These are phyloP conservation scores for Pyrenula aspistea DNA, from an alignment of 495 filamentous ascomycete species.

Conservation along the genomic window DNA sequence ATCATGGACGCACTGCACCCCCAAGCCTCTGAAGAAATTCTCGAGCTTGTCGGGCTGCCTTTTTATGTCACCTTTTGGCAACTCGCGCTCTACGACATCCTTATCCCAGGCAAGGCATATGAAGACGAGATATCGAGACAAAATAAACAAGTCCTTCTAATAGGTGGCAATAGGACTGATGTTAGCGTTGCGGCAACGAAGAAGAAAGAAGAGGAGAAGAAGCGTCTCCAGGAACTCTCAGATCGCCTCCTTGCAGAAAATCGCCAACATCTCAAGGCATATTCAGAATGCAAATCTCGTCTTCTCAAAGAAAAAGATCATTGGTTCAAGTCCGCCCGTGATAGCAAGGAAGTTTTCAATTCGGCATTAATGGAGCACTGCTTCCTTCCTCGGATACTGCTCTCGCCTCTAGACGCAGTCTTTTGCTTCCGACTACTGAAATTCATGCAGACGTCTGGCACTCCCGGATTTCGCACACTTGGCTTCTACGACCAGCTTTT, in stretches of 20 bases:
- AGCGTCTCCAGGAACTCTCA: constrained; percentile 43
- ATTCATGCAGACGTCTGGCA: constrained; percentile 69
- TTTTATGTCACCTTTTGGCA: constrained; percentile 96
- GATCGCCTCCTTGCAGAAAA: constrained; percentile 59
- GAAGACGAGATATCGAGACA: constrained; percentile 53
- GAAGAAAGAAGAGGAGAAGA: constrained; percentile 53
- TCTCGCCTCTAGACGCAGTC: constrained; percentile 77
- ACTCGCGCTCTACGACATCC: constrained; percentile 67
- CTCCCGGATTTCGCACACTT: constrained; percentile 78
- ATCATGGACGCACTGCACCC: constrained; percentile 57
- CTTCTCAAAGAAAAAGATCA: constrained; percentile 64
- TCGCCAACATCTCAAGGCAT: constrained; percentile 50
- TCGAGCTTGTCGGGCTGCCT: constrained; percentile 53
- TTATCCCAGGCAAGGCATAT: constrained; percentile 62
- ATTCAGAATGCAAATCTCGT: constrained; percentile 47
- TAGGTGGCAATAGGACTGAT: constrained; percentile 62
- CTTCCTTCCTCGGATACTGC: constrained; percentile 70
- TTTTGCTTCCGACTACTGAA: constrained; percentile 77
- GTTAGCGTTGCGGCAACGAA: constrained; percentile 47
- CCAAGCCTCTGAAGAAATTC: constrained; percentile 48
- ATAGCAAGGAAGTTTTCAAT: constrained; percentile 55
- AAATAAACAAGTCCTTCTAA: constrained; percentile 42
- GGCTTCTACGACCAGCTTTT: constrained; percentile 77
- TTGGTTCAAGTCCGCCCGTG: constrained; percentile 58
- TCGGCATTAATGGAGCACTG: constrained; percentile 77